Base-by-base conservation (phyloP, 495 filamentous ascomycete species). In the Lichina pygmaea region DNA sequence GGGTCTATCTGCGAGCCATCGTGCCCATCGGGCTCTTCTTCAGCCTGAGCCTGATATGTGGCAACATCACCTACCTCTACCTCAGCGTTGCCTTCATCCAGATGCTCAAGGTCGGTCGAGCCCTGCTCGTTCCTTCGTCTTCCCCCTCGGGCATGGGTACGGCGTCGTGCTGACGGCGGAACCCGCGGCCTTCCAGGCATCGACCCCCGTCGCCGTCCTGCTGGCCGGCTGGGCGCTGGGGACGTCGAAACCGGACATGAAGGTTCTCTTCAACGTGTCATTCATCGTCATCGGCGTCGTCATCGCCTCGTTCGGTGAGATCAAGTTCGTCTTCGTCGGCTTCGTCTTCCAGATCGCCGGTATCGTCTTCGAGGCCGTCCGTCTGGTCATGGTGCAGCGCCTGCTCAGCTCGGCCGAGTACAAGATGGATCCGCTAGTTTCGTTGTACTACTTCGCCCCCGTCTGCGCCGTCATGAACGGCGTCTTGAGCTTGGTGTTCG, bases 391-490 rank as follows among this genome's bases (percentile, higher is more conserved):
- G 78, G 82, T 94, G 41, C 77, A 93, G 66, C 74, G 75, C 40
- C 68, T 94, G 43, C 72, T 94, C 46, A 85, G 75, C 70, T 82
- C 78, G 9, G 67, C 80, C 44, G 85, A 92, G 64, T 92, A 74
- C 72, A 93, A 92, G 75, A 94, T 94, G 85, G 85, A 94, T 59
- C 85, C 85, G 44, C 70, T 93, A 37, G 85, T 94, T 34, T 93
- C 86, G 7, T 71, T 94, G 9, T 94, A 93, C 72, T 93, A 94
- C 68, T 94, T 86, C 53, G 85, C 86, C 8, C 85, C 85, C 7
- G 75, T 86, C 51, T 94, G 85, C 63, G 82, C 85, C 45, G 66
- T 73, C 52, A 91, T 93, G 78, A 94, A 93, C 65, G 71, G 73
- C 54, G 48, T 72, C 15, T 77, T 84, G 38, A 79, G 77, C 47